Percentiles rank a stretch among this genome's conserved stretches.
Conservation (phyloP, 768 basidiomycete genomes). For the Naganishia onofrii region DNA sequence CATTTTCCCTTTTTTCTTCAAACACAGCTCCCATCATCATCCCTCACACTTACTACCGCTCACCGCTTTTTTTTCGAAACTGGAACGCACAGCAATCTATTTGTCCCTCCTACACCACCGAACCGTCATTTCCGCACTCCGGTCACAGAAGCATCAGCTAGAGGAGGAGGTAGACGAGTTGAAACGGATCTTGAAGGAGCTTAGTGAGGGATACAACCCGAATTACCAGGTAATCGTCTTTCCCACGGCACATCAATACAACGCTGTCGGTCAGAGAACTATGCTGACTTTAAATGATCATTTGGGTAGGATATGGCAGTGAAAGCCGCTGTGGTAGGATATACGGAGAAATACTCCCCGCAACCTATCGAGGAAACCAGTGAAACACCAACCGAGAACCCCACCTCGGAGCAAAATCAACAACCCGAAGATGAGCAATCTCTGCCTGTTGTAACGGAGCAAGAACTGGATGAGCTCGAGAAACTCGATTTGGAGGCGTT, state of each 20-base stretch:
- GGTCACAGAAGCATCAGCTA: conserved; percentile 68
- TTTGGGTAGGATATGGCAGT: conserved; percentile 84
- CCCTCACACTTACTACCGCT: not conserved
- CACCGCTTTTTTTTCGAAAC: no score
- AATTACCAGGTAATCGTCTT: conserved; percentile 96
- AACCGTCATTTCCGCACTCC: conserved; percentile 71
- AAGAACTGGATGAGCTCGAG: conserved; percentile 57
- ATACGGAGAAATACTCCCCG: conserved; percentile 59
- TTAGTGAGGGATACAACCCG: conserved; percentile 87
- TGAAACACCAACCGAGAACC: not conserved
- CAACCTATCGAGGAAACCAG: not conserved
- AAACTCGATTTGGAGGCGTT: conserved; percentile 67
- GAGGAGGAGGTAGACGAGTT: conserved; percentile 73
- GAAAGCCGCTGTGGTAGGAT: conserved; percentile 90
- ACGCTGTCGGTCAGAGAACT: no score
- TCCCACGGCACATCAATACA: no score
- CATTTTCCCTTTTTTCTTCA: not conserved
- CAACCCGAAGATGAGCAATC: conserved; percentile 50
- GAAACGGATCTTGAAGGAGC: conserved; percentile 73
- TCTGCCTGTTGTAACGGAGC: conserved; percentile 49
- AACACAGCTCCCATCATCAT: not conserved
- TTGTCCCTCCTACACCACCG: conserved; percentile 69
- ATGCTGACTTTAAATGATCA: no score
- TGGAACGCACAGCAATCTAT: conserved; percentile 68
- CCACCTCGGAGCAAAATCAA: conserved; percentile 4